Evolutionary conservation across 2,329 filamentous ascomycete genomes (phyloP), one percentile per base, ranked within the genome.

Genomic region (Xylogone sp.): DNA sequence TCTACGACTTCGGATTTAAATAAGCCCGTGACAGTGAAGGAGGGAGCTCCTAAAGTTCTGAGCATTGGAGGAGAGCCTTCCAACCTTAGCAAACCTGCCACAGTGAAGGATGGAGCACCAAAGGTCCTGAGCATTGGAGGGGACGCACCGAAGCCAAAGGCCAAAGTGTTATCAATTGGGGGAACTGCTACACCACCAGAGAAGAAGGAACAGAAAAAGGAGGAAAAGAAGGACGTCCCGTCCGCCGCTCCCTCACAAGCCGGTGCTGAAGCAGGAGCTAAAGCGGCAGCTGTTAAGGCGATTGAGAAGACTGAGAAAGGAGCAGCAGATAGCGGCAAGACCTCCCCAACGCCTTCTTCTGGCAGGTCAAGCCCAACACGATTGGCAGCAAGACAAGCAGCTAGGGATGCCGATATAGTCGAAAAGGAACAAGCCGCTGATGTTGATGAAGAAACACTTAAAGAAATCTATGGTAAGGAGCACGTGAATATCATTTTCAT

Each of bases 401-500:
- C 62, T 66, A 85, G 88, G 56, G 87, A 91, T 56, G 84, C 81
- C n/a, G 90, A 95, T 68, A 84, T 88, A 31, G 88, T 99, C 52
- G 81, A 87, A 55, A 88, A 92, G 71, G 54, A 86, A 71, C 65
- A 87, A 63, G 66, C 86, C 73, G 69, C 87, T 71, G 71, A 91
- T 81, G 75, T 94, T 72, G 84, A 97, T 68, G 76, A 97, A 68
- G 76, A 91, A 21, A 93, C 90, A 0, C 75, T 99, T 54, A 90
- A 91, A 70, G 93, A 97, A 69, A 94, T 99, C 55, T 99, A 94
- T 69, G 94, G 94, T 68, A 97, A 97, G 71, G 91, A 86, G 67
- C 83, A 86, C 62, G 75, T 99, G 65, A 99, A 99, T 73, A 87
- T 99, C 62, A 96, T 97, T 59, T 97, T 97, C 74, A 88, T 97